Base-by-base conservation (phyloP, 169 alveolate genomes). In the Plasmodium reichenowi region DNA sequence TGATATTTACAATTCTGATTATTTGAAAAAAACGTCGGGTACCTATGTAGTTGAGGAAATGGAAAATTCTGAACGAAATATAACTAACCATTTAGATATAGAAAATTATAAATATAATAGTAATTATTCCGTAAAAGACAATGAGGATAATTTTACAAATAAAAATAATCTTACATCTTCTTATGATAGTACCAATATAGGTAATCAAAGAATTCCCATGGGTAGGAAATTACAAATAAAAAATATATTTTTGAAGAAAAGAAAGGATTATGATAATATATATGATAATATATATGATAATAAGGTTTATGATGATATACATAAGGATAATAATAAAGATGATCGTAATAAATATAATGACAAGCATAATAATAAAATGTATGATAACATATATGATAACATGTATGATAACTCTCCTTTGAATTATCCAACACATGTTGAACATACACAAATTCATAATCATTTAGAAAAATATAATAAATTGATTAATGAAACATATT, bases 381-480 rank as follows among this genome's bases (percentile, higher is more conserved):
- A 20, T 20, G 22, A 20, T 20, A n/a, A 45, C 63, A 32, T 15
- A 13, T 38, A 26, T 15, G 43, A 29, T 29, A 32, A 32, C 45
- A 4, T 32, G 1, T 32, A 5, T 32, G 45, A 32, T 32, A 32
- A 32, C 45, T 32, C 45, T 32, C 45, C 45, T 32, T 3, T 32
- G 0, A 32, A 32, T 32, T 32, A 4, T 32, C 29, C 54, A 26
- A 26, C 62, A 29, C 60, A 10, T 17, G 59, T 74, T 66, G 88
- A 74, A 0, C 59, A 74, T 45, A 59, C 52, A 2, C 59, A 59
- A 50, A 74, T 74, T n/a, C 62, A 60, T 63, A 74, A 74, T 60
- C 62, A 74, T 64, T 52, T 74, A 7, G 58, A 74, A 60, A 47
- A 74, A 4, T 60, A 20, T 74, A 17, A 60, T 20, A 26, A 60